These are phyloP conservation scores for Fusarium sp. DNA, from an alignment of 2,329 filamentous ascomycete genomes.

Conservation along the genomic window DNA sequence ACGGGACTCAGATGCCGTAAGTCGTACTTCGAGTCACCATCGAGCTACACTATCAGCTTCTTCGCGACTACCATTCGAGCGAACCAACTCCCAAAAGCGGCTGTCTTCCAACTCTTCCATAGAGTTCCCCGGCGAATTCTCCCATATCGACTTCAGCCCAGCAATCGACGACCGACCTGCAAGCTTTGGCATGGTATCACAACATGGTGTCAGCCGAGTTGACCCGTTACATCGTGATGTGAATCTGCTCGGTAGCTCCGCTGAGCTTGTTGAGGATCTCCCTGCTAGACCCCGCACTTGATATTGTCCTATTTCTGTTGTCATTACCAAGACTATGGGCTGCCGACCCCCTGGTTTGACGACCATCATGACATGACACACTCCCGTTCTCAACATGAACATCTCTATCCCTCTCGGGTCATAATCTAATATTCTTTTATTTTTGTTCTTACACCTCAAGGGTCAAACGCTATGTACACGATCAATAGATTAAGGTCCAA, in stretches of 20 bases:
- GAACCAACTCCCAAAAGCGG: slow-evolving; percentile 66
- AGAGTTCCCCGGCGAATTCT: slow-evolving; percentile 61
- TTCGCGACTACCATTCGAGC: slow-evolving; percentile 67
- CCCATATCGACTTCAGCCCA: slow-evolving; percentile 56
- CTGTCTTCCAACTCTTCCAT: slow-evolving; percentile 65
- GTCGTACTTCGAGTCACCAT: slow-evolving; percentile 43
- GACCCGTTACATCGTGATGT: slow-evolving; percentile 61
- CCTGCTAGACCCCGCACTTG: slow-evolving; percentile 44
- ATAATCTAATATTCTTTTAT: slow-evolving; percentile 35
- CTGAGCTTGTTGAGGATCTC: slow-evolving; percentile 67
- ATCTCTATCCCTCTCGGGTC: slow-evolving; percentile 15
- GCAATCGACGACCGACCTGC: slow-evolving; percentile 63
- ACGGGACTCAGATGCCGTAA: slow-evolving; percentile 40
- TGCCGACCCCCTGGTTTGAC: not conserved
- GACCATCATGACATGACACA: not conserved
- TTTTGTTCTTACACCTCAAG: slow-evolving; percentile 17
- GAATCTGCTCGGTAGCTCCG: slow-evolving; percentile 66
- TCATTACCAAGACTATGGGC: not conserved
- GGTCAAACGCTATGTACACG: slow-evolving; percentile 37
- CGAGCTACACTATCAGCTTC: slow-evolving; percentile 44
- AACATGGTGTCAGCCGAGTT: slow-evolving; percentile 68
- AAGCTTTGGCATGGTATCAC: slow-evolving; percentile 69
- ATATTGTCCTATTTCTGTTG: slow-evolving; percentile 9
- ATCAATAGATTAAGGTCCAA: slow-evolving; percentile 46
- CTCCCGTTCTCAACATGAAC: not conserved